phyloP scores from a whole-genome alignment of 305 asterid genomes.

The Rubia tinctorum region DNA sequence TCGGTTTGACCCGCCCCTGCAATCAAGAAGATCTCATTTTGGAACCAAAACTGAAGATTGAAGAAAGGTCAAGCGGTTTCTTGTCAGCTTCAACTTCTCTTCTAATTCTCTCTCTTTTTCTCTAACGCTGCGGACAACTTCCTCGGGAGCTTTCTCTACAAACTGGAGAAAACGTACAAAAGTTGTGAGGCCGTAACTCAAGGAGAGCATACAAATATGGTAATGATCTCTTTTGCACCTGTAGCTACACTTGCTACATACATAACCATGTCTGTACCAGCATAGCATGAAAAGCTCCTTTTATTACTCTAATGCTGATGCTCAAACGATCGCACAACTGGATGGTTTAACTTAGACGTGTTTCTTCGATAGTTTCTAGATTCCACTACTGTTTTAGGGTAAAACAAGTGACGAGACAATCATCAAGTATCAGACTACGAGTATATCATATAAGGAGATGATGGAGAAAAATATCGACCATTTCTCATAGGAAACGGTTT shows the following conservation, averaged over 20 bases:
- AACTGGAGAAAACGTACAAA: slow-evolving; percentile 43
- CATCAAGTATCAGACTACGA: background rate
- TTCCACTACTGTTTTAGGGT: background rate
- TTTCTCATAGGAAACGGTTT: background rate
- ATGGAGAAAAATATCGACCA: background rate
- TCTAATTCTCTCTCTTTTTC: slow-evolving; percentile 88
- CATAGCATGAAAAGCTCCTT: background rate
- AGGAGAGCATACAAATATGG: background rate
- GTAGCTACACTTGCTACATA: background rate
- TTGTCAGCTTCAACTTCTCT: slow-evolving; percentile 74
- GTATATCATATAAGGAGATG: background rate
- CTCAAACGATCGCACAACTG: background rate
- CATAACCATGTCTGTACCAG: background rate
- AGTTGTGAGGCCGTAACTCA: slow-evolving; percentile 13
- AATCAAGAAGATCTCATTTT: slow-evolving; percentile 6
- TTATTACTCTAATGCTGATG: background rate
- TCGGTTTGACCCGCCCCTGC: background rate
- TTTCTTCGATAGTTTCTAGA: background rate
- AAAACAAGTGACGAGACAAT: background rate
- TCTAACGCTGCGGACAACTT: slow-evolving; percentile 67
- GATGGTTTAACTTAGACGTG: background rate
- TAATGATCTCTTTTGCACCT: background rate
- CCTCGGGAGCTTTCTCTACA: slow-evolving; percentile 89
- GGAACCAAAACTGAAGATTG: slow-evolving; percentile 54
- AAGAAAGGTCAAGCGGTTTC: slow-evolving; percentile 67